These are phyloP conservation scores for Peronosclerospora sorghi DNA, from an alignment of 352 stramenopile species.

Conservation along the genomic window DNA sequence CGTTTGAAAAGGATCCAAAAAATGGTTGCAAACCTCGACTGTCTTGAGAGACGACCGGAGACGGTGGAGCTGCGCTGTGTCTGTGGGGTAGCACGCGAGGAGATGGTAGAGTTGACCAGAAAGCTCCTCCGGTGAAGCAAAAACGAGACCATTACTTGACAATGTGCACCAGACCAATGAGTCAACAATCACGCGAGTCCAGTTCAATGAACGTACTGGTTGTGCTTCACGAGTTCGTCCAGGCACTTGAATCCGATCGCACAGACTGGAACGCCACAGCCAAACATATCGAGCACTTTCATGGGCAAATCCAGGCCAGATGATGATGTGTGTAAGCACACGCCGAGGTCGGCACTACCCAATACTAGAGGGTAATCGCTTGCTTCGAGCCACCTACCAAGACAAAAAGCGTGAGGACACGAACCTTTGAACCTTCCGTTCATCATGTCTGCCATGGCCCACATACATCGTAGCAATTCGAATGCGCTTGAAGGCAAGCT, in stretches of 20 bases:
- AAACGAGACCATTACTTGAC: slow-evolving; percentile 63
- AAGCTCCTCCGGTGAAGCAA: slow-evolving; percentile 46
- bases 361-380: slow-evolving; percentile 93
- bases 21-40: slow-evolving; percentile 37
- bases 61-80: slow-evolving; percentile 31
- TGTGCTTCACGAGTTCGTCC: slow-evolving; percentile 93
- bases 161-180: not conserved
- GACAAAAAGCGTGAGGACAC: not conserved
- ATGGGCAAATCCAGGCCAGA: slow-evolving; percentile 98
- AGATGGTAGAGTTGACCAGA: slow-evolving; percentile 49
- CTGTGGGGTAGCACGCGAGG: slow-evolving; percentile 40
- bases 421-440: not conserved
- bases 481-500: slow-evolving; percentile 67
- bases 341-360: slow-evolving; percentile 91
- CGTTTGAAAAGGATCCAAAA: not conserved
- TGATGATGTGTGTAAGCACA: slow-evolving; percentile 98
- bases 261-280: slow-evolving; percentile 93
- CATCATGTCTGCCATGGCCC: not conserved
- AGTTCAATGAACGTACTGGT: slow-evolving; percentile 53
- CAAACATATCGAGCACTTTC: slow-evolving; percentile 99
- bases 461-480: slow-evolving; percentile 79
- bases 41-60: slow-evolving; percentile 35
- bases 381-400: slow-evolving; percentile 89
- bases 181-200: not conserved
- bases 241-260: slow-evolving; percentile 93